These are phyloP conservation scores for Saccharum officinarum DNA, from an alignment of 176 grass and related monocot genomes.

Conservation along the genomic window DNA sequence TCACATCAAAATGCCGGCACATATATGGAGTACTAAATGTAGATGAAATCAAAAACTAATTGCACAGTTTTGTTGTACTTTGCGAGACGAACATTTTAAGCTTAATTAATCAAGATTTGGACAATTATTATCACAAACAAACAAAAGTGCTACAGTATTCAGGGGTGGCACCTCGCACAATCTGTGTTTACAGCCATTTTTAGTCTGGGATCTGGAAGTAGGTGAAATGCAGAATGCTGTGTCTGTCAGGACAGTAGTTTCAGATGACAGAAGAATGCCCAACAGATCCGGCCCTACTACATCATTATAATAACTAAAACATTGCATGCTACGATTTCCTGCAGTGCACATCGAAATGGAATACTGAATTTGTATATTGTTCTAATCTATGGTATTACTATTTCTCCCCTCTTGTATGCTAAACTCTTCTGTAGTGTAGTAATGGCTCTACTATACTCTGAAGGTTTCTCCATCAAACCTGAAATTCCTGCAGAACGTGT, in stretches of 20 bases:
- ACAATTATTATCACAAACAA: too few relatives aligned
- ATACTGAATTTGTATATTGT: not conserved
- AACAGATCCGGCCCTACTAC: not conserved
- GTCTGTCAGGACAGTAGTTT: not conserved
- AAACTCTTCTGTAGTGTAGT: not conserved
- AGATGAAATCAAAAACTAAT: too few relatives aligned
- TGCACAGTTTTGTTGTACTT: too few relatives aligned
- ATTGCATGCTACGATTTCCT: not conserved
- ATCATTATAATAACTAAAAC: not conserved
- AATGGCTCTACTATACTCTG: not conserved
- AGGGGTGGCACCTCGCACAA: not conserved
- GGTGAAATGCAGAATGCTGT: slow-evolving; percentile 5
- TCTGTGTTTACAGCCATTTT: not conserved
- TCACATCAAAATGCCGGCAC: too few relatives aligned
- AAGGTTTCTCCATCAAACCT: not conserved
- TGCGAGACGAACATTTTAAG: too few relatives aligned
- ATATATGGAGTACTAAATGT: too few relatives aligned
- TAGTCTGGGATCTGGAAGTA: not conserved
- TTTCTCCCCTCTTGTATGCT: not conserved
- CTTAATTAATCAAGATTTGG: too few relatives aligned
- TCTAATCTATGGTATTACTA: not conserved
- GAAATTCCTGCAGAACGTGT: not conserved
- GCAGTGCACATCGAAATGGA: not conserved
- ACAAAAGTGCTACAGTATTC: too few relatives aligned
- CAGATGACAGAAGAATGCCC: not conserved